These are phyloP conservation scores for Irpex sp. DNA, from an alignment of 1,284 basidiomycete genomes.

Conservation along the genomic window DNA sequence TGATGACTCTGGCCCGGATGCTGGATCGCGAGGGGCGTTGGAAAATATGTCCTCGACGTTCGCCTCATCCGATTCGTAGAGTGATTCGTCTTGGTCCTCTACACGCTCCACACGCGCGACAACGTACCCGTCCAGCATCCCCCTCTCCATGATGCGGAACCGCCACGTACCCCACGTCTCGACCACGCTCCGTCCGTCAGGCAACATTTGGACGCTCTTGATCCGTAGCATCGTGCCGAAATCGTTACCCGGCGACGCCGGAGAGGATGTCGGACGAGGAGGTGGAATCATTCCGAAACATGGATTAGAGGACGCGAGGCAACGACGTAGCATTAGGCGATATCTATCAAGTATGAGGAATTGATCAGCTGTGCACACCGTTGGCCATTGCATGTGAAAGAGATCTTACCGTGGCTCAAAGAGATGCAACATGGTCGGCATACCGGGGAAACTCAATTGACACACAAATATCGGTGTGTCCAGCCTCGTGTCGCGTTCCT, in stretches of 20 bases:
- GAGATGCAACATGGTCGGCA: slow-evolving; percentile 87
- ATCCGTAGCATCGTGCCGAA: slow-evolving; percentile 96
- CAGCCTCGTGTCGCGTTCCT: slow-evolving; percentile 72
- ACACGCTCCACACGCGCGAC: slow-evolving; percentile 77
- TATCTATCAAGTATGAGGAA: slow-evolving; percentile 37
- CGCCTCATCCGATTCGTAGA: slow-evolving; percentile 42
- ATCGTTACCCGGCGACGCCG: slow-evolving; percentile 42
- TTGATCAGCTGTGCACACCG: too few relatives aligned
- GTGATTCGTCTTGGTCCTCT: slow-evolving; percentile 48
- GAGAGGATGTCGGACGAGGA: slow-evolving; percentile 27
- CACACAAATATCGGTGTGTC: slow-evolving; percentile 91
- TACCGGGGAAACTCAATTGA: slow-evolving; percentile 84
- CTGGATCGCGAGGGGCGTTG: background rate
- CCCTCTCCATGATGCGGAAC: slow-evolving; percentile 82
- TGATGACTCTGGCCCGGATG: background rate
- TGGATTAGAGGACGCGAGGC: slow-evolving; percentile 70
- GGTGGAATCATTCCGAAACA: slow-evolving; percentile 91
- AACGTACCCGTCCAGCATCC: slow-evolving; percentile 82
- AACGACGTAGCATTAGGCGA: slow-evolving; percentile 90
- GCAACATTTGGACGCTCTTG: slow-evolving; percentile 77
- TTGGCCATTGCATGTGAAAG: background rate
- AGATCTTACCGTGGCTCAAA: slow-evolving; percentile 72
- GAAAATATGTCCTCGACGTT: slow-evolving; percentile 29
- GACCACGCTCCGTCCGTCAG: slow-evolving; percentile 87
- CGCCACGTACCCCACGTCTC: slow-evolving; percentile 82